Conservation (phyloP, 2,329 filamentous ascomycete species). For the Mariannaea sp. region DNA sequence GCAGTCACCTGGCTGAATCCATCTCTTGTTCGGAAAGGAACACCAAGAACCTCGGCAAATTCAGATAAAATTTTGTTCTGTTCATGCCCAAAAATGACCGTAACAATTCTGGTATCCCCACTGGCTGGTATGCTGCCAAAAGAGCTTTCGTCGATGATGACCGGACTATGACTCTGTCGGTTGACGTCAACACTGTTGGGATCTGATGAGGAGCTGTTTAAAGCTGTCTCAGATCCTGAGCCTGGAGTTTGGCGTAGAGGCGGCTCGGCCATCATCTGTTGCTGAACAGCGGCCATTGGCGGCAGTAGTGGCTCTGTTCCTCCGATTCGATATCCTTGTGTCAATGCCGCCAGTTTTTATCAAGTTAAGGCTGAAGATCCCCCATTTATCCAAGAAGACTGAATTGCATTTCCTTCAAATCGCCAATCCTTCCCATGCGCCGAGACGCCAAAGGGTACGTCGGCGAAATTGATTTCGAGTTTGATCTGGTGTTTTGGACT, state of each 20-base stretch:
- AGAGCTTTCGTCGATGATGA: constrained; percentile 44
- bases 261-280: constrained; percentile 44
- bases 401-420: constrained; percentile 23
- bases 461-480: neutral
- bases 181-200: constrained; percentile 43
- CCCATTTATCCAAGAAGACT: constrained; percentile 13
- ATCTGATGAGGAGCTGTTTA: constrained; percentile 33
- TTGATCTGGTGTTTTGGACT: constrained; percentile 2
- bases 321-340: constrained; percentile 20
- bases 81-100: constrained; percentile 71
- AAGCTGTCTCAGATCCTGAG: constrained; percentile 32
- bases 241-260: constrained; percentile 39
- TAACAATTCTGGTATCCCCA: constrained; percentile 63
- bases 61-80: constrained; percentile 76
- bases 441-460: neutral
- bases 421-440: constrained; percentile 16
- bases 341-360: neutral
- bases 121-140: constrained; percentile 53
- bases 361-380: constrained; percentile 17
- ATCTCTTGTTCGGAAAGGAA: constrained; percentile 65
- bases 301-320: neutral
- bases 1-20: constrained; percentile 58
- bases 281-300: constrained; percentile 47
- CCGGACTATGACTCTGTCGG: constrained; percentile 42
- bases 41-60: constrained; percentile 80